Evolutionary conservation across 306 rosid genomes (phyloP), one percentile per base, ranked within the genome.

Genomic region (Corylus avellana): DNA sequence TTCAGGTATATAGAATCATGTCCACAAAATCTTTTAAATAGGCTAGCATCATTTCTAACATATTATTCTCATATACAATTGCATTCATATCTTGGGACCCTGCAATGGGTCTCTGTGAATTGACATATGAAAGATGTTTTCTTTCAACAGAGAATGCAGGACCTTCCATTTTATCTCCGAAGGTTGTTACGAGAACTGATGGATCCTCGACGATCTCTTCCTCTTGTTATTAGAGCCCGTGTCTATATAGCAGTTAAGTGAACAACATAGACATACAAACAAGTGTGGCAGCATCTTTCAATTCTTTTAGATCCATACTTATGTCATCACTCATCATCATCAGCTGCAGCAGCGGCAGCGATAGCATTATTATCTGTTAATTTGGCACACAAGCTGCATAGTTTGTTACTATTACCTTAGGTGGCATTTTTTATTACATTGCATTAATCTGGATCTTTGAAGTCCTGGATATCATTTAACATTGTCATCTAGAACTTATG

Each of bases 161-260:
- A 92, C 82, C 97, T 95, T 70, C 98, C 98, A 6, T 95, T 92
- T 83, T 89, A 90, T 18, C 50, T 92, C 57, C 89, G 86, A 57
- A 89, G 98, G 79, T 88, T 95, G 25, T 58, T 90, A 12, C 84
- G 77, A 63, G 98, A 95, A 74, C 85, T 95, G 74, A 32, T 77
- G 61, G 85, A 95, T 82, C 98, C 98, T 67, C 88, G 49, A 7
- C 88, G 91, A 85, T 86, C 98, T 25, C 98, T 92, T 82, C 98
- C 98, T 53, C 89, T 89, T 83, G 94, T 90, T 79, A 78, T 90
- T n/a, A 87, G 90, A 79, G 89, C 98, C 25, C 97, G 97, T 53
- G 85, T 95, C 50, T 86, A 75, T 72, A 56, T 88, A 56, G 85
- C 93, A 75, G 98, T 92, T 86, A 86, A 83, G 95, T 89, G 50